Percentiles rank a stretch among this genome's conserved stretches.
Conservation (phyloP, 2,329 filamentous ascomycete species). For the Nigrograna mackinnonii region DNA sequence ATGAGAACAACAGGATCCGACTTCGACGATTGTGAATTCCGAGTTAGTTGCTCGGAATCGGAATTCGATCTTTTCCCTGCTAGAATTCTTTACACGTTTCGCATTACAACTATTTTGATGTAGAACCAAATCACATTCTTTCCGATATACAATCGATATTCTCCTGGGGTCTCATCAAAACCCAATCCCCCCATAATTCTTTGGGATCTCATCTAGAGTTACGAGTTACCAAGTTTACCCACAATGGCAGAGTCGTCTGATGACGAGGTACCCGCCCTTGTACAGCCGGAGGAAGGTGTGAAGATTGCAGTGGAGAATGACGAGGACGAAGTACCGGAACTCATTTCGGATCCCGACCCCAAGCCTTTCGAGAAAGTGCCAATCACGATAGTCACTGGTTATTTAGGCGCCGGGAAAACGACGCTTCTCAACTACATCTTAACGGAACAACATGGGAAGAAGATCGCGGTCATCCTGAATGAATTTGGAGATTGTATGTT, state of each 20-base stretch:
- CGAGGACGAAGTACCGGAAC: slow-evolving; percentile 23
- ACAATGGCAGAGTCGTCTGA: slow-evolving; percentile 24
- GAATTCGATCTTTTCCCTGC: too few relatives aligned
- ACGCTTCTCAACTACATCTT: slow-evolving; percentile 95
- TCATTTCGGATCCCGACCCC: slow-evolving; percentile 44
- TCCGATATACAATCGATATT: too few relatives aligned
- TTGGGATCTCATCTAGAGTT: not conserved
- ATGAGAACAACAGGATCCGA: too few relatives aligned
- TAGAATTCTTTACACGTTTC: too few relatives aligned
- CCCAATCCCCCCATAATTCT: not conserved
- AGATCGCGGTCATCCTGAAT: slow-evolving; percentile 97
- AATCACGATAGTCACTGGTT: slow-evolving; percentile 87
- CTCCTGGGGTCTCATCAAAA: too few relatives aligned
- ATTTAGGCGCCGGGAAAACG: slow-evolving; percentile 93
- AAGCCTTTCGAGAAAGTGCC: slow-evolving; percentile 70
- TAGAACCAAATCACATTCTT: too few relatives aligned
- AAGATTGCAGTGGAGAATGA: slow-evolving; percentile 59
- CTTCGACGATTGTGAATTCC: too few relatives aligned
- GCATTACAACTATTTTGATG: too few relatives aligned
- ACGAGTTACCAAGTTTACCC: not conserved
- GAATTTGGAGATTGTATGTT: slow-evolving; percentile 48
- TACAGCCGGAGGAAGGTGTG: slow-evolving; percentile 8
- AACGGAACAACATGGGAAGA: slow-evolving; percentile 93
- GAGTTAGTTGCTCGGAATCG: too few relatives aligned
- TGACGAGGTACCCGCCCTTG: slow-evolving; percentile 28